Evolutionary conservation across 2,329 filamentous ascomycete genomes (phyloP).

Genomic region (Epichloe sylvatica): DNA sequence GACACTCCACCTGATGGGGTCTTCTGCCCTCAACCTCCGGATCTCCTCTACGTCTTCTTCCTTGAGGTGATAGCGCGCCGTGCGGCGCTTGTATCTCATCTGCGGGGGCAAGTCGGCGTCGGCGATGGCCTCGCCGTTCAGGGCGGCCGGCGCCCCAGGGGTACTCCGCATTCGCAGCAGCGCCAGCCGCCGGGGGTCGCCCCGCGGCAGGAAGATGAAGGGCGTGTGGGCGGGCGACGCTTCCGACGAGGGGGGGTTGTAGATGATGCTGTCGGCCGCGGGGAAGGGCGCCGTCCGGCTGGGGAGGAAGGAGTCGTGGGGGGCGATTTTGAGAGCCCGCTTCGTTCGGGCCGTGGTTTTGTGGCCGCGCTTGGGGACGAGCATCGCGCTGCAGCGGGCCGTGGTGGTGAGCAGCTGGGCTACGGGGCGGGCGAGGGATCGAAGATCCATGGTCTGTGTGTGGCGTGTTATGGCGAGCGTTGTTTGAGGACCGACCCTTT

Average conservation of each 20-base stretch:
- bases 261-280: conserved; percentile 32
- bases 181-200: conserved; percentile 38
- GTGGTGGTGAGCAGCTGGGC: conserved; percentile 18
- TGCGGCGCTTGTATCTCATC: conserved; percentile 22
- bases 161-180: conserved; percentile 31
- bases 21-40: conserved; percentile 35
- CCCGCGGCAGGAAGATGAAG: conserved; percentile 48
- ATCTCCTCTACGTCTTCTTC: conserved; percentile 46
- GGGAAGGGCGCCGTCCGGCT: conserved; percentile 18
- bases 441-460: conserved; percentile 21
- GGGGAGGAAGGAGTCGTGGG: conserved; percentile 45
- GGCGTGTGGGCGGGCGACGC: conserved; percentile 51
- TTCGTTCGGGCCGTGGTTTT: conserved; percentile 41
- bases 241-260: conserved; percentile 41
- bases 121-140: conserved; percentile 5
- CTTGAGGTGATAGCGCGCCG: conserved; percentile 37
- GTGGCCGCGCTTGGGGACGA: conserved; percentile 26
- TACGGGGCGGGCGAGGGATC: conserved; percentile 21
- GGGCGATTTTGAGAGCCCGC: conserved; percentile 43
- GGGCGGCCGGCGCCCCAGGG: conserved; percentile 12
- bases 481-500: neutral
- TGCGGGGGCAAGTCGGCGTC: conserved; percentile 20
- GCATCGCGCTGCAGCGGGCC: conserved; percentile 10
- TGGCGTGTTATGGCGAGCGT: neutral
- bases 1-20: conserved; percentile 44